Evolutionary conservation across 2,329 filamentous ascomycete genomes (phyloP), one percentile per base, ranked within the genome.

Genomic region (Phaeosphaeria sp.): DNA sequence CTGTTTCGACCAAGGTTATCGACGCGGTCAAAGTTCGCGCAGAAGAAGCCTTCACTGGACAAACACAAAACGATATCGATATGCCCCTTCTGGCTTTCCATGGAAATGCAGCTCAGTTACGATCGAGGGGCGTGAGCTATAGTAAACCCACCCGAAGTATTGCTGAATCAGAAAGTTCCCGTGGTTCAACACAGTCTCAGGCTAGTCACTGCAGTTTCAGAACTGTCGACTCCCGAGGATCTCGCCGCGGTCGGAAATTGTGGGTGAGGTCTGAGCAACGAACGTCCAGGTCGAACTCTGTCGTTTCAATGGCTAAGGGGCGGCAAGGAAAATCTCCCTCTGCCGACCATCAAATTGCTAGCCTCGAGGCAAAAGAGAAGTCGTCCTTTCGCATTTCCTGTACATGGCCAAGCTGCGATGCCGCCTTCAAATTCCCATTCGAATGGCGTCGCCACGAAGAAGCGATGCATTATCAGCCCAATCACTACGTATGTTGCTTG

Each of bases 361-460:
- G n/a, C n/a, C n/a, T n/a, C n/a, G n/a, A n/a, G n/a, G n/a, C n/a
- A n/a, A 27, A 27, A 27, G 9, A 27, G 25, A 4, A 27, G 25
- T 5, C 9, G 5, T 36, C 30, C n/a, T 2, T 10, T 18, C 41
- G 13, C 6, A 41, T 41, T 33, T 54, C 13, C 18, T 54, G 44
- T 18, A 54, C 52, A 2, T 25, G 11, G 30, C 15, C 33, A 23
- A 20, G 1, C n/a, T 54, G 44, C 33, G 17, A 42, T 9, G 33
- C 44, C 3, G 3, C 1, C 18, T 54, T 54, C n/a, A 13, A 15
- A 18, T 43, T 25, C 22, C 10, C 2, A 10, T 54, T 11, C 6
- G 52, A 49, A 27, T 54, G 44, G 52, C 11, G 18, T 2, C 52
- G 52, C 17, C 52, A 54, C 18, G 52, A 54, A 22, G 46, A 42